Conservation (phyloP, 129 eudicot species). For the Pittosporum tobira region DNA sequence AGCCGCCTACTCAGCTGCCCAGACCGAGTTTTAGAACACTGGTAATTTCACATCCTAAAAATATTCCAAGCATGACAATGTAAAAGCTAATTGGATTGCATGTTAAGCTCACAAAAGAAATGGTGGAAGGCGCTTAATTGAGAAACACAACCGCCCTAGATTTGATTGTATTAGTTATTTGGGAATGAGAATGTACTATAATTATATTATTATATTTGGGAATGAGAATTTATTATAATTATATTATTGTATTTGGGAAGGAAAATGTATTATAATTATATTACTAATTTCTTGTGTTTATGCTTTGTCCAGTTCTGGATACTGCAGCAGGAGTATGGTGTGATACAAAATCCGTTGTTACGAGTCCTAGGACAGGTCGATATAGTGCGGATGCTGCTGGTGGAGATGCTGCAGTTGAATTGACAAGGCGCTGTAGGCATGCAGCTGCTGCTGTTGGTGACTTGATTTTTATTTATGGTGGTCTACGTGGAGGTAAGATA, state of each 20-base stretch:
- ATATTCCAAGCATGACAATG: neutral
- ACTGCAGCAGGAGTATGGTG: constrained; percentile 99
- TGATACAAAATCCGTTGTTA: constrained; percentile 83
- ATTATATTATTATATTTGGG: too few relatives aligned
- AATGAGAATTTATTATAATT: too few relatives aligned
- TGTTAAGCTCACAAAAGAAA: too few relatives aligned
- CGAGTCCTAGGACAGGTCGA: constrained; percentile 87
- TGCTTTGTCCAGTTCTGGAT: constrained; percentile 60
- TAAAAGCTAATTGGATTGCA: too few relatives aligned
- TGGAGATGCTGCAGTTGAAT: constrained; percentile 93
- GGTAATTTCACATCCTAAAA: neutral
- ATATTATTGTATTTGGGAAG: too few relatives aligned
- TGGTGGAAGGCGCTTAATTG: too few relatives aligned
- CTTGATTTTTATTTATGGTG: constrained; percentile 83
- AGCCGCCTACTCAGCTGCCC: too few relatives aligned
- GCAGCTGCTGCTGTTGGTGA: constrained; percentile 96
- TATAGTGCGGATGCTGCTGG: constrained; percentile 99
- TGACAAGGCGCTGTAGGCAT: constrained; percentile 92
- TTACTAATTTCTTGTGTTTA: constrained; percentile 18
- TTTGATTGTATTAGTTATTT: too few relatives aligned
- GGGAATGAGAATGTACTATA: too few relatives aligned
- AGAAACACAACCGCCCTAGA: too few relatives aligned
- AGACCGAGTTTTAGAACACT: too few relatives aligned
- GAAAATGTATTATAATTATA: too few relatives aligned
- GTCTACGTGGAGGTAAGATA: constrained; percentile 90